Evolutionary conservation across 345 rosid genomes (phyloP).

Genomic region (Populus tremula): DNA sequence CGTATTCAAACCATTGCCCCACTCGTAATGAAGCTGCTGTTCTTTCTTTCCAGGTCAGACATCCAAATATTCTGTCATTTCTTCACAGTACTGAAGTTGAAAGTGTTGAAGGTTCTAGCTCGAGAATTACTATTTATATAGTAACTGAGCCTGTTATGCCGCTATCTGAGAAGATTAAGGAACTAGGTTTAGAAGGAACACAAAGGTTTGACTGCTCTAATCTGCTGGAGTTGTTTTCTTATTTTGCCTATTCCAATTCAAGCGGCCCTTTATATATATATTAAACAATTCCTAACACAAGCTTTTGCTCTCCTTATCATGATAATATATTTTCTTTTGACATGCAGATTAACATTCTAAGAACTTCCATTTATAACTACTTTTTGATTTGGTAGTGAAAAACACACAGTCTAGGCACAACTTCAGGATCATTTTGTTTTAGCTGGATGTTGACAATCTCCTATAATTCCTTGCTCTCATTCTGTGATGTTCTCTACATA

Average conservation of each 20-base stretch:
- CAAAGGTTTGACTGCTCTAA: constrained; percentile 58
- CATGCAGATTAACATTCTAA: background rate
- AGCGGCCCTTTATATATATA: background rate
- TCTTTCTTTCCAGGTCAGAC: constrained; percentile 68
- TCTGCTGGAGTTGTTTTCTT: background rate
- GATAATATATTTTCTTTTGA: background rate
- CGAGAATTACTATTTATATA: constrained; percentile 77
- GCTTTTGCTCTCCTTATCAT: background rate
- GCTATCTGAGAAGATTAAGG: constrained; percentile 89
- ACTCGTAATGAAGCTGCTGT: background rate
- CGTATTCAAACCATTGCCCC: background rate
- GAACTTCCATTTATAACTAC: background rate
- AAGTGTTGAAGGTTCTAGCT: constrained; percentile 59
- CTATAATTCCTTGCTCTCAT: background rate
- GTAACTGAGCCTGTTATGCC: constrained; percentile 99
- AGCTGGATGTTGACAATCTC: background rate
- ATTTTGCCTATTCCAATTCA: background rate
- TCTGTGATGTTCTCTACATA: background rate
- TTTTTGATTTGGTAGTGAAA: background rate
- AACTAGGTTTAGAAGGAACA: constrained; percentile 78
- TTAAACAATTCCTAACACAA: background rate
- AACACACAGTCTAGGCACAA: background rate
- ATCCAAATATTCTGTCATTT: constrained; percentile 91
- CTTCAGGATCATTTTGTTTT: background rate
- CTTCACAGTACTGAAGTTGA: constrained; percentile 94